phyloP scores from a whole-genome alignment of 2,329 filamentous ascomycete species.

The Epichloe typhina region DNA sequence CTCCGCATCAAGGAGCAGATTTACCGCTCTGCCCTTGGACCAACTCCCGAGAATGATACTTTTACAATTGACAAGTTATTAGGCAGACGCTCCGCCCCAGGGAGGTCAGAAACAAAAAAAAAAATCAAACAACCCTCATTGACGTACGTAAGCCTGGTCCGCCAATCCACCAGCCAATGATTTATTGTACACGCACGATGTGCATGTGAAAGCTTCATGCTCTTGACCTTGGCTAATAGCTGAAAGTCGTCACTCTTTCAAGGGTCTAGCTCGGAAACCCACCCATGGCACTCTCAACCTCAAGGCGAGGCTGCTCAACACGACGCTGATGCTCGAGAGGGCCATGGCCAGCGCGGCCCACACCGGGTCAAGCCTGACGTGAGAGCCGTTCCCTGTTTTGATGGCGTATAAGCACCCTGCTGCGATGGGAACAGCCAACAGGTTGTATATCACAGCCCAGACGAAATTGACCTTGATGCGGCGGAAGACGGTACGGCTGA shows the following conservation, averaged over 20 bases:
- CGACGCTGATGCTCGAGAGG: slow-evolving; percentile 78
- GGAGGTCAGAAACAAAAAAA: background rate
- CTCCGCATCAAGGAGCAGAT: too few relatives aligned
- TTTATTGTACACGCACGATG: too few relatives aligned
- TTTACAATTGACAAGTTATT: too few relatives aligned
- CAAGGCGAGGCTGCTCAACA: slow-evolving; percentile 66
- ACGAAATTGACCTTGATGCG: slow-evolving; percentile 75
- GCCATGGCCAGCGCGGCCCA: slow-evolving; percentile 94
- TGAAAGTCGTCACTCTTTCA: background rate
- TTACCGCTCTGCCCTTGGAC: too few relatives aligned
- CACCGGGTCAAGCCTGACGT: slow-evolving; percentile 57
- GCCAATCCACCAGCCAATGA: too few relatives aligned
- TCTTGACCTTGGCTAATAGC: too few relatives aligned
- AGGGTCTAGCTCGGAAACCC: slow-evolving; percentile 24
- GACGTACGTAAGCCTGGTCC: background rate
- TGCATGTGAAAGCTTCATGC: too few relatives aligned
- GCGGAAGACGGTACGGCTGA: slow-evolving; percentile 59
- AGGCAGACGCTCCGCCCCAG: too few relatives aligned
- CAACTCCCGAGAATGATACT: too few relatives aligned
- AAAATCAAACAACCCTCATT: background rate
- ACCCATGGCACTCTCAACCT: slow-evolving; percentile 33
- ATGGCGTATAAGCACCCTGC: slow-evolving; percentile 63
- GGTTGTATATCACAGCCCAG: slow-evolving; percentile 77
- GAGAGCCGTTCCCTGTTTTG: slow-evolving; percentile 30
- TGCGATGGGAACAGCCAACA: slow-evolving; percentile 64